Evolutionary conservation across 495 filamentous ascomycete genomes (phyloP), one percentile per base, ranked within the genome.

Genomic region (Penicillium ochrochloron): DNA sequence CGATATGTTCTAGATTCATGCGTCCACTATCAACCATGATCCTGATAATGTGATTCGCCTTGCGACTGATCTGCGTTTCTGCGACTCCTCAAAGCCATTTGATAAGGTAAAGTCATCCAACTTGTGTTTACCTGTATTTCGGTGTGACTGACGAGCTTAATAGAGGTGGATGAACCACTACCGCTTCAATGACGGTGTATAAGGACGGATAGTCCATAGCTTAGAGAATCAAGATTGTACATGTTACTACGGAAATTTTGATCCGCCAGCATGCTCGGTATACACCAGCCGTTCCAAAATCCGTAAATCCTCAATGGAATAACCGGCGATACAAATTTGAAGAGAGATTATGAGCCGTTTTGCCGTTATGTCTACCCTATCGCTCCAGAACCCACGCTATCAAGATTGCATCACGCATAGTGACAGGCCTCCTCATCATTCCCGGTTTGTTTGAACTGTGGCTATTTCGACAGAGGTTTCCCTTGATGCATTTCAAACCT

Each of bases 1-100:
- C 6, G 1, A 46, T 42, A 11, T 9, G 23, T 15, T 58, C 25
- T 64, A 83, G 81, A 85, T 88, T 48, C 86, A 88, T 64, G 84
- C 82, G 0, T 82, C 81, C 8, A 82, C 79, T 5, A 74, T 84
- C 42, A 89, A 87, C 61, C 77, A 87, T 57, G 84, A 87, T 65
- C 76, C 75, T 0, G 72, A 82, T n/a, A 80, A 83, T 66, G 74
- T 83, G 0, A 87, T 88, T 52, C 76, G 85, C 12, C 78, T 88
- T 31, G 83, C 81, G 14, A 87, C 84, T 8, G 85, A 87, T 69
- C 66, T 87, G 42, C 77, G 86, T 48, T 88, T 86, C 65, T 78
- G 75, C 70, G 79, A 83, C 63, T 82, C 81, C 17, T 80, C 78
- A 0, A 80, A 76, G 60, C 80, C 79, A 23, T 84, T 77, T 69